Percentiles rank a stretch among this genome's conserved stretches.
phyloP scores from a whole-genome alignment of 2,329 filamentous ascomycete genomes.

The Kalmusia sp. region DNA sequence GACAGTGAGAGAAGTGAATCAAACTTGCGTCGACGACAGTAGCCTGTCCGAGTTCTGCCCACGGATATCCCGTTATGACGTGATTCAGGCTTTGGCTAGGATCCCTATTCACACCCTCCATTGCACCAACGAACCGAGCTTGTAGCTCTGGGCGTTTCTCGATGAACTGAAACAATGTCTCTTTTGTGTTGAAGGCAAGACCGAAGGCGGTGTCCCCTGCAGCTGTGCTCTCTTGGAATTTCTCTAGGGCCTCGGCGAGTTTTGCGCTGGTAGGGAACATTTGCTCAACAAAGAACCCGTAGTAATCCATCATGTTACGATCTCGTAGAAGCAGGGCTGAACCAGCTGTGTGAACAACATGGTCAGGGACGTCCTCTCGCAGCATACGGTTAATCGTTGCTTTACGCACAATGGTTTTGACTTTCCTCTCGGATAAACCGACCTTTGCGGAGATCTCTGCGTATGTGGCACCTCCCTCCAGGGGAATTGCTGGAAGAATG shows the following conservation, averaged over 20 bases:
- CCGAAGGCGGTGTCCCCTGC: neutral
- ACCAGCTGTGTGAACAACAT: conserved; percentile 1
- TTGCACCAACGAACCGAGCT: conserved; percentile 3
- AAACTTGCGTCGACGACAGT: conserved; percentile 6
- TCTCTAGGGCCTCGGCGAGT: conserved; percentile 1
- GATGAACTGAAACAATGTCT: conserved; percentile 1
- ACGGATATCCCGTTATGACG: conserved; percentile 4
- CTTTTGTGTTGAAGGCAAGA: conserved; percentile 6
- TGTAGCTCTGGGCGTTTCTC: conserved; percentile 1
- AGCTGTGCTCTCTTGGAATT: neutral
- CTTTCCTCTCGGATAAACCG: neutral
- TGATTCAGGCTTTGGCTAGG: neutral
- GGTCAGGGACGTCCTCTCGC: conserved; percentile 2
- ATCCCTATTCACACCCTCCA: conserved; percentile 3
- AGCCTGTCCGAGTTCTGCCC: neutral
- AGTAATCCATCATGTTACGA: conserved; percentile 2
- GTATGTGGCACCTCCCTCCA: conserved; percentile 4
- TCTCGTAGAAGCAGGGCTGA: conserved; percentile 5
- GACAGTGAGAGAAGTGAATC: neutral
- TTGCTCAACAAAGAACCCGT: neutral
- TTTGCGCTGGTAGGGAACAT: conserved; percentile 8
- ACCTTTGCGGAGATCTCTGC: neutral
- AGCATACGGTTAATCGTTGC: conserved; percentile 2
- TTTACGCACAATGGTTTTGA: conserved; percentile 6
- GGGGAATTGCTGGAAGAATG: neutral